Conservation (phyloP, 116 monocot species). For the Cymodocea nodosa region DNA sequence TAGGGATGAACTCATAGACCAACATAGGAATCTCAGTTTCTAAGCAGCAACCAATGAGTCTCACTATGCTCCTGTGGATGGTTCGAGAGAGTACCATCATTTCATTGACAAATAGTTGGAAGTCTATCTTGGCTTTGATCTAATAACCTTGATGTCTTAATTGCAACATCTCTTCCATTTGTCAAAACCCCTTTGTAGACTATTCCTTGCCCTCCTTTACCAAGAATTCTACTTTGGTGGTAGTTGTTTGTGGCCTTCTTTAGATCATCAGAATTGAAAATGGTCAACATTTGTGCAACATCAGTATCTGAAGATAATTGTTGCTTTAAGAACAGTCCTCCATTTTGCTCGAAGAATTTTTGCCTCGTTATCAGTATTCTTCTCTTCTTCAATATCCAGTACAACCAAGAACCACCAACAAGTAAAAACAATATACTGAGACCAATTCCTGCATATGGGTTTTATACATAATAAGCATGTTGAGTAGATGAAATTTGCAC, state of each 20-base stretch:
- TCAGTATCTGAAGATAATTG: constrained; percentile 15
- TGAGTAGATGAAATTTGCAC: too few relatives aligned
- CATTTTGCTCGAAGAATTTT: constrained; percentile 35
- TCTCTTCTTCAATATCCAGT: constrained; percentile 25
- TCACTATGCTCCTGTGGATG: constrained; percentile 29
- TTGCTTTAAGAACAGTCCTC: constrained; percentile 29
- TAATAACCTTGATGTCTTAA: constrained; percentile 19
- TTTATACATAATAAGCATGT: too few relatives aligned
- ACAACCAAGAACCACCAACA: constrained; percentile 6
- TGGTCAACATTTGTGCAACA: background rate
- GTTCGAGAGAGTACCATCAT: constrained; percentile 25
- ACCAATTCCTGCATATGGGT: constrained; percentile 13
- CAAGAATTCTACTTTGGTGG: constrained; percentile 12
- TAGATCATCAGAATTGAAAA: constrained; percentile 22
- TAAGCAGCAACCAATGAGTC: constrained; percentile 29
- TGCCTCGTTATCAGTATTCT: constrained; percentile 15
- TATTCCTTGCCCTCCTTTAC: constrained; percentile 25
- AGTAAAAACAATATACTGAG: constrained; percentile 19
- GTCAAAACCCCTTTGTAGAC: constrained; percentile 33
- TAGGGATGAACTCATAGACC: constrained; percentile 35
- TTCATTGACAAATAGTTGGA: constrained; percentile 30
- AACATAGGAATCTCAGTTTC: constrained; percentile 26
- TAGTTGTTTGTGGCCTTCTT: constrained; percentile 28
- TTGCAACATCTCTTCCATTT: constrained; percentile 11
- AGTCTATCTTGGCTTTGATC: background rate